Evolutionary conservation across 2,329 filamentous ascomycete genomes (phyloP), one percentile per base, ranked within the genome.

Genomic region (Cladophialophora yegresii): DNA sequence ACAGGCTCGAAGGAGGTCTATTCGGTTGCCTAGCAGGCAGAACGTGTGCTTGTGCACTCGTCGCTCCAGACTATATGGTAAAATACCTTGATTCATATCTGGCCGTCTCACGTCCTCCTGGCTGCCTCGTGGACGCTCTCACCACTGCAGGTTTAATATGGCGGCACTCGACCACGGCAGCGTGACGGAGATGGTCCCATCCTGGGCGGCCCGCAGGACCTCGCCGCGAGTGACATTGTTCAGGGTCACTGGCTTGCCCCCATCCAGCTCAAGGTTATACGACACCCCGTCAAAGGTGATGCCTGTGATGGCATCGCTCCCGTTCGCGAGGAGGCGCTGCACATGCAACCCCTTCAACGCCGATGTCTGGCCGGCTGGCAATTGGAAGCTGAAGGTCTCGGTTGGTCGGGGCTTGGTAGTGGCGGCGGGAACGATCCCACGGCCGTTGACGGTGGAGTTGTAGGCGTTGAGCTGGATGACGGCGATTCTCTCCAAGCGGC

Each of bases 261-360:
- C 69, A 10, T 82, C 79, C 56, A 88, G 74, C 73, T 88, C 85
- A 63, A 82, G 82, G 70, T 88, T 85, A 68, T 86, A 89, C 67
- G 83, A 88, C 71, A 77, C 80, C 1, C 85, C 86, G 72, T 88
- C 84, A 76, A 82, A 88, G 0, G 84, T 83, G 50, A 88, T 82
- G 0, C 85, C 86, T 0, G 82, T 83, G 23, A 87, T 81, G 8
- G 86, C 85, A 75, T 89, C 85, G 67, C 84, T 87, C 0, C 87
- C 86, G 73, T 87, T 87, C 1, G 87, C 86, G 55, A 78, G 72
- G 33, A 89, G 73, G 28, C 85, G 75, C 71, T 84, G 78, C 57
- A 86, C 77, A 0, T 63, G 67, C 2, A 77, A 72, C 0, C 68
- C 71, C 22, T 69, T 68, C 47, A 55, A 7, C 4, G n/a, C 28